Base-by-base conservation (phyloP, 139 green algal genomes). In the Tetratostichococcus sp. region DNA sequence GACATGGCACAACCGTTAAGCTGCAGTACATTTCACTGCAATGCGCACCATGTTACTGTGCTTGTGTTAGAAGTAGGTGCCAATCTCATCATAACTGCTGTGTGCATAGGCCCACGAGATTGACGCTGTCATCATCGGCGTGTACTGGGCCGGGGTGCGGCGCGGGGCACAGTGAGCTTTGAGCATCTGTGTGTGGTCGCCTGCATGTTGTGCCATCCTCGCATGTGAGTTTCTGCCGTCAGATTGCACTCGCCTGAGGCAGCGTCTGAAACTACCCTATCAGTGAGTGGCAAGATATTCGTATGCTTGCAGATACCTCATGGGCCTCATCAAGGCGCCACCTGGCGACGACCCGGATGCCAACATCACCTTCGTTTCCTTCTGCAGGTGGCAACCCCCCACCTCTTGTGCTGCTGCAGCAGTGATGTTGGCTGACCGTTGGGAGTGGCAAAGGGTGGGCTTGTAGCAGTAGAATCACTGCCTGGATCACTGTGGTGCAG, bases 61-160 rank as follows among this genome's bases (percentile, higher is more conserved):
- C n/a, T n/a, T n/a, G n/a, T n/a, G n/a, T n/a, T n/a, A n/a, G n/a
- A n/a, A n/a, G n/a, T n/a, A n/a, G n/a, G n/a, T n/a, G n/a, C n/a
- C n/a, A n/a, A n/a, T n/a, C n/a, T n/a, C n/a, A n/a, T n/a, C n/a
- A n/a, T n/a, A n/a, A n/a, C n/a, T n/a, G n/a, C n/a, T n/a, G n/a
- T n/a, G n/a, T n/a, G n/a, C n/a, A n/a, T n/a, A 59, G 23, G 72
- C 35, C 21, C 57, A 81, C 42, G 90, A 97, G 35, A 78, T 96
- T 5, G 92, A 97, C 73, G 82, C 75, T 3, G 72, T 93, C 8
- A 82, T 95, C 74, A 90, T 95, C 19, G 89, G 87, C 6, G 83
- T 66, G 0, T 90, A 84, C 57, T 90, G 86, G 8, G 85, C 87
- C 33, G 84, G 70, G 8, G 82, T 86, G 35, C 25, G 65, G 65